phyloP scores from a whole-genome alignment of 495 filamentous ascomycete species.

The Xylaria intraflava region DNA sequence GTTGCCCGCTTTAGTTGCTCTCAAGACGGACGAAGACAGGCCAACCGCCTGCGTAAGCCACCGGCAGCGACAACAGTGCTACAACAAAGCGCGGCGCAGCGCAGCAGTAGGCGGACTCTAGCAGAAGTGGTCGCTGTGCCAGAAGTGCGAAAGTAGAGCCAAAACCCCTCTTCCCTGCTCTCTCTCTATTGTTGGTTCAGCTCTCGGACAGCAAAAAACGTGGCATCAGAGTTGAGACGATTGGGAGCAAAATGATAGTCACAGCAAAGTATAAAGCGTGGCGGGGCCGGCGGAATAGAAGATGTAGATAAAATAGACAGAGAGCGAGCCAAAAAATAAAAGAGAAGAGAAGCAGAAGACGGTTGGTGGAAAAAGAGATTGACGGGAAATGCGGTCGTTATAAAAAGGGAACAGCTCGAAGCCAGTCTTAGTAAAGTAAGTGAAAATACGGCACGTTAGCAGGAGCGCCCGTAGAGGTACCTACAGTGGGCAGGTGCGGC shows the following conservation, averaged over 20 bases:
- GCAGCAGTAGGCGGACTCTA: neutral
- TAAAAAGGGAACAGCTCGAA: neutral
- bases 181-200: neutral
- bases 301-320: neutral
- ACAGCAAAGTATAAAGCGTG: neutral
- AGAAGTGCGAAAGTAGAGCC: neutral
- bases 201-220: neutral
- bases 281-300: neutral
- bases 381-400: neutral
- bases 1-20: neutral
- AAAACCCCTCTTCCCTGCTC: neutral
- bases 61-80: neutral
- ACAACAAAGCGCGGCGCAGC: neutral
- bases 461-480: too few relatives aligned
- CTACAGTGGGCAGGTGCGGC: too few relatives aligned
- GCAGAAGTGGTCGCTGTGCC: neutral
- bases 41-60: conserved; percentile 1
- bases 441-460: too few relatives aligned
- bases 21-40: neutral
- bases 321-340: neutral
- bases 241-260: neutral
- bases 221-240: neutral
- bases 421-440: neutral
- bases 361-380: neutral
- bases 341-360: neutral